Conservation (phyloP, 2,329 filamentous ascomycete genomes). For the Ascochyta clinopodiicola region DNA sequence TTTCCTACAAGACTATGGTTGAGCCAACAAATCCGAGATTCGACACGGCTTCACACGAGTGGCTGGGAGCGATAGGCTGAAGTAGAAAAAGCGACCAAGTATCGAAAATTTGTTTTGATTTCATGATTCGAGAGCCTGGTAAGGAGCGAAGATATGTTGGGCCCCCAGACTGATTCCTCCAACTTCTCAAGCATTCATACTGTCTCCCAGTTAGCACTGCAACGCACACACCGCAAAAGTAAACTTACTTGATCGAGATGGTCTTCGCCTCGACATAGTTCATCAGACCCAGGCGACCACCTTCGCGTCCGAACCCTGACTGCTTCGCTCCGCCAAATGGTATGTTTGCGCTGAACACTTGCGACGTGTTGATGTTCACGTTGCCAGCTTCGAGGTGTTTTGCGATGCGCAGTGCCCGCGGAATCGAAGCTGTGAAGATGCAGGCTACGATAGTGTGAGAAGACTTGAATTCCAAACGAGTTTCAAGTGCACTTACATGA, state of each 20-base stretch:
- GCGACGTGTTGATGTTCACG: slow-evolving; percentile 40
- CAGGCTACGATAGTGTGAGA: slow-evolving; percentile 18
- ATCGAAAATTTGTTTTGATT: too few relatives aligned
- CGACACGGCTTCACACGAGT: not conserved
- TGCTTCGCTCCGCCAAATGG: slow-evolving; percentile 46
- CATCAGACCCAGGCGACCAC: slow-evolving; percentile 37
- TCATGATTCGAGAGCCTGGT: too few relatives aligned
- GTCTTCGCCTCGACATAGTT: slow-evolving; percentile 44
- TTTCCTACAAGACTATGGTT: not conserved
- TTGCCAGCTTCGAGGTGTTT: slow-evolving; percentile 40
- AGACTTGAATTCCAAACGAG: too few relatives aligned
- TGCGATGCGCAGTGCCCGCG: slow-evolving; percentile 39
- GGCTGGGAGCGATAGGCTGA: too few relatives aligned
- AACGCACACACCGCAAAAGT: not conserved
- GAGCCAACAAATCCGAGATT: not conserved
- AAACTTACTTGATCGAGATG: slow-evolving; percentile 39
- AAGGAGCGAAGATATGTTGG: too few relatives aligned
- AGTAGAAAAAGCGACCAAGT: not conserved
- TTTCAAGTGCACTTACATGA: slow-evolving; percentile 22
- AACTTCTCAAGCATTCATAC: slow-evolving; percentile 6
- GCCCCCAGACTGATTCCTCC: not conserved
- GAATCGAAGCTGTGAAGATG: slow-evolving; percentile 34
- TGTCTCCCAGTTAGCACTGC: not conserved
- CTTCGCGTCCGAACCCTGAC: slow-evolving; percentile 42
- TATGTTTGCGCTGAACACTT: slow-evolving; percentile 21